Percentiles rank a stretch among this genome's conserved stretches.
Conservation (phyloP, 148 eudicot species). For the Persicaria tinctoria region DNA sequence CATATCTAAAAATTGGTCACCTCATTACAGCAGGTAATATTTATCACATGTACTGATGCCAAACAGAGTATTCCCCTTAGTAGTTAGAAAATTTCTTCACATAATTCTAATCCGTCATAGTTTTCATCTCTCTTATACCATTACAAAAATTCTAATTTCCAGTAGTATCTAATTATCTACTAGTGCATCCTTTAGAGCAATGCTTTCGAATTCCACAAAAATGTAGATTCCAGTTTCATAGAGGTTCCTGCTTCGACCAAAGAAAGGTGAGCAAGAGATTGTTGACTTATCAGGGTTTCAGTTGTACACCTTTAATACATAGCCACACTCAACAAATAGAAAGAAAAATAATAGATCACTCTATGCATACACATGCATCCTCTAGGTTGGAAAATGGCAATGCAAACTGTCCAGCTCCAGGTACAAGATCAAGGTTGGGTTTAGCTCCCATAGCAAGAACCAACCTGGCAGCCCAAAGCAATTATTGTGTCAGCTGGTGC, state of each 20-base stretch:
- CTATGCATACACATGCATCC: conserved; percentile 73
- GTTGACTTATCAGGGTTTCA: background rate
- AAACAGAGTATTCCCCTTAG: background rate
- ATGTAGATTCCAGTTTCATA: background rate
- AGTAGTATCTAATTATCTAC: background rate
- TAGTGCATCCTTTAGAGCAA: background rate
- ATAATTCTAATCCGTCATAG: background rate
- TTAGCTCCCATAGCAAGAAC: conserved; percentile 99
- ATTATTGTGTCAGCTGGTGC: conserved; percentile 37
- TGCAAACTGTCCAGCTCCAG: conserved; percentile 81
- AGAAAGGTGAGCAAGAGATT: background rate
- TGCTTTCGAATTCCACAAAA: background rate
- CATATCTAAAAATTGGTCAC: background rate
- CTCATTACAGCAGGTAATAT: background rate
- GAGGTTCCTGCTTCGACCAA: background rate
- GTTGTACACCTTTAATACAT: background rate
- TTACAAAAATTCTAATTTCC: background rate
- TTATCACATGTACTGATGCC: background rate
- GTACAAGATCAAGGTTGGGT: conserved; percentile 70
- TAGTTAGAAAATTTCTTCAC: background rate
- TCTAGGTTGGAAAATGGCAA: conserved; percentile 87
- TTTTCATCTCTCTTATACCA: background rate
- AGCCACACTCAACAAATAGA: background rate
- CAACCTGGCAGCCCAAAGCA: conserved; percentile 98
- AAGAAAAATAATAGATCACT: background rate